A percentile compares a stretch with the other conserved stretches of the same genome.
phyloP scores from a whole-genome alignment of 495 filamentous ascomycete genomes.

The Astrothelium subdiscretum region DNA sequence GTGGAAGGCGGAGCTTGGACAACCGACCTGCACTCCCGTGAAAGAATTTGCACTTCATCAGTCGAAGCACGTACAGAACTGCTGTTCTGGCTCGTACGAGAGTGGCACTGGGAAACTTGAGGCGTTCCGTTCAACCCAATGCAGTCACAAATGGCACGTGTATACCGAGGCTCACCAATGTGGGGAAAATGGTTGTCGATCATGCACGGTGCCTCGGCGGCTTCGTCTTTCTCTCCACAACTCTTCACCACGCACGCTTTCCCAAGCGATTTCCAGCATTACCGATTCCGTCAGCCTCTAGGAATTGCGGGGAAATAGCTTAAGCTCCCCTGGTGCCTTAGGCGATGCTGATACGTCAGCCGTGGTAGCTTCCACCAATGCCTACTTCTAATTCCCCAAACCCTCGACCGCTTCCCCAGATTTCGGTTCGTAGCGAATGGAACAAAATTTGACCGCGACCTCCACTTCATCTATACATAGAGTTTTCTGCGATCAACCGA shows the following conservation, averaged over 20 bases:
- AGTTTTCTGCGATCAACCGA: neutral
- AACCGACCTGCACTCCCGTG: no score
- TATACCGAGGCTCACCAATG: neutral
- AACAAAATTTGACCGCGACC: neutral
- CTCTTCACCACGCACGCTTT: neutral
- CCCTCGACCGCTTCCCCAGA: neutral
- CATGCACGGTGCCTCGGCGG: neutral
- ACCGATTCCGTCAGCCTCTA: neutral
- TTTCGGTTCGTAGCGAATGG: neutral
- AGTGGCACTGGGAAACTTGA: no score
- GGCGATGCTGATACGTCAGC: neutral
- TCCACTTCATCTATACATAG: neutral
- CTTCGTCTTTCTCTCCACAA: no score
- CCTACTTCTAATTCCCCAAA: neutral
- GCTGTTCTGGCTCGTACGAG: no score
- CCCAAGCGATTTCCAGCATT: neutral
- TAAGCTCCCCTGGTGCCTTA: neutral
- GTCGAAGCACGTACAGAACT: no score
- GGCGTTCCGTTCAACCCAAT: no score
- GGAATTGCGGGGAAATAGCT: neutral
- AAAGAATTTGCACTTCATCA: no score
- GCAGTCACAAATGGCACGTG: no score
- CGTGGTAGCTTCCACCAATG: neutral
- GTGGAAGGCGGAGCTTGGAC: no score
- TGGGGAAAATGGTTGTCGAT: neutral